phyloP scores from a whole-genome alignment of 23 red algal genomes.

The Gracilariopsis chorda region DNA sequence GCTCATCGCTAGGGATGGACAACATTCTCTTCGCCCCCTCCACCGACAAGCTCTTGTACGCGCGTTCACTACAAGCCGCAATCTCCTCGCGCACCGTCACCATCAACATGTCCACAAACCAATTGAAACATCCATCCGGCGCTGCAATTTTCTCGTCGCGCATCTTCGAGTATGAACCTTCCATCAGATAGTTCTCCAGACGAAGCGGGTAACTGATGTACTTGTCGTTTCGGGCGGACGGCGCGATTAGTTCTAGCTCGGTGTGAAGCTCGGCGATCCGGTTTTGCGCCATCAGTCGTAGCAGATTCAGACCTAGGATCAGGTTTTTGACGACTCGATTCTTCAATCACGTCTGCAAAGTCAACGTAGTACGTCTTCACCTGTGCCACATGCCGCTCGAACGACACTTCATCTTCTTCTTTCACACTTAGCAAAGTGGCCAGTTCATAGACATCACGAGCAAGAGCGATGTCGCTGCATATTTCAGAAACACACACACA shows the following conservation, averaged over 20 bases:
- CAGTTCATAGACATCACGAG: conserved; percentile 73
- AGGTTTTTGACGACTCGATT: conserved; percentile 66
- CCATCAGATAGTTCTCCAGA: conserved; percentile 87
- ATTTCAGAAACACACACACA: neutral
- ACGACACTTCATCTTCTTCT: conserved; percentile 64
- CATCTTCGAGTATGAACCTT: conserved; percentile 88
- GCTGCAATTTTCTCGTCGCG: conserved; percentile 39
- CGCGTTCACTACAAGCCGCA: conserved; percentile 75
- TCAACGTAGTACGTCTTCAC: conserved; percentile 86
- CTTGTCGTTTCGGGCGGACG: conserved; percentile 43
- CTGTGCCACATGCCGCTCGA: conserved; percentile 91
- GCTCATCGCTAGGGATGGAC: conserved; percentile 40
- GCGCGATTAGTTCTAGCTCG: conserved; percentile 87
- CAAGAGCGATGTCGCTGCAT: conserved; percentile 69
- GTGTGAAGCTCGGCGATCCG: conserved; percentile 96
- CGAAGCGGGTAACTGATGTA: conserved; percentile 66
- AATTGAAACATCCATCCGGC: conserved; percentile 68
- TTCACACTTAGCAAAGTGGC: conserved; percentile 58
- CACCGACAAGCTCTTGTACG: conserved; percentile 45
- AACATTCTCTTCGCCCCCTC: conserved; percentile 61
- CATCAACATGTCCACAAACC: conserved; percentile 76
- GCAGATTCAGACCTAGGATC: conserved; percentile 85
- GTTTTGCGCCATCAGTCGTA: conserved; percentile 92
- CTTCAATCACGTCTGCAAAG: conserved; percentile 38
- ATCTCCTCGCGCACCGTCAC: conserved; percentile 82